Conservation (phyloP, 257 asterid species). For the Rhazya stricta region DNA sequence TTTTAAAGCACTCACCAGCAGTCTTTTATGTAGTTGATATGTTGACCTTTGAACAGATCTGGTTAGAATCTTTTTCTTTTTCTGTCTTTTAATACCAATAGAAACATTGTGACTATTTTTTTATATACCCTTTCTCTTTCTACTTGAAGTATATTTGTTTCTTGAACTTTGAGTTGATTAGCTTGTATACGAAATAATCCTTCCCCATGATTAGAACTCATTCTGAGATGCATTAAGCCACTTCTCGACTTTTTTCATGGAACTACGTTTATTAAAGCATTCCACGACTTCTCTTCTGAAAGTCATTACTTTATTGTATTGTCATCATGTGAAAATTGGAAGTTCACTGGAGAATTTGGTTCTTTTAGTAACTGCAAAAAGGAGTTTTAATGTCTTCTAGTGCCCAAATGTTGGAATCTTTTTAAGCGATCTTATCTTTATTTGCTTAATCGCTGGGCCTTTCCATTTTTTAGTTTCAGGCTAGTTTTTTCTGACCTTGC, state of each 20-base stretch:
- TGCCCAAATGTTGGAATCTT: background rate
- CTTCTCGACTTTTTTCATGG: background rate
- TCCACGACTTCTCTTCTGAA: background rate
- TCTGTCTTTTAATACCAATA: too few relatives aligned
- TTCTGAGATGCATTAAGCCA: background rate
- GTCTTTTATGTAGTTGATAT: background rate
- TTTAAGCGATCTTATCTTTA: background rate
- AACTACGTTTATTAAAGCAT: too few relatives aligned
- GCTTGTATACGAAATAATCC: background rate
- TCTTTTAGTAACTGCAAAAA: background rate
- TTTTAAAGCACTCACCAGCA: background rate
- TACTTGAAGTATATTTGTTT: background rate
- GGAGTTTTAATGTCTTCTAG: background rate
- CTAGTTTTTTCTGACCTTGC: constrained; percentile 20
- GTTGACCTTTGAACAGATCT: background rate
- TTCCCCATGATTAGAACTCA: background rate
- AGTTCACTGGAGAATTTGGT: background rate
- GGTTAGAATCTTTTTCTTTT: background rate
- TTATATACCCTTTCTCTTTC: background rate
- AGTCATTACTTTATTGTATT: background rate
- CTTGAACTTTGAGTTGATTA: background rate
- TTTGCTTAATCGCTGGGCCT: background rate
- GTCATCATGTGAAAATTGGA: background rate
- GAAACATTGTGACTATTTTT: background rate
- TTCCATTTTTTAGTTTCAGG: constrained; percentile 8